phyloP scores from a whole-genome alignment of 495 filamentous ascomycete genomes.

The Penicillium coffeae region DNA sequence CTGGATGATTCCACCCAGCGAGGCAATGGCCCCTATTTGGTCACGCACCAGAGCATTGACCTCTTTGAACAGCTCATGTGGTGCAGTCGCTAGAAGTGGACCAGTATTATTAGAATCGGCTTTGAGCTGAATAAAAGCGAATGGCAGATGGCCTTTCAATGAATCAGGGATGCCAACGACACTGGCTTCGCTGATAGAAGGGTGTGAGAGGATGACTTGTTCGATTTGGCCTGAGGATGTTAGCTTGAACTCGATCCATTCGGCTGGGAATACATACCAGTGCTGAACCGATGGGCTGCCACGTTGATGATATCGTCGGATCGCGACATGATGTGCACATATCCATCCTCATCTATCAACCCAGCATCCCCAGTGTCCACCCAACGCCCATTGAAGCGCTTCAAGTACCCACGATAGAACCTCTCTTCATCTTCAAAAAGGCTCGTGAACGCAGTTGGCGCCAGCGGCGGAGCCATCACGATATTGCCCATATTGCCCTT shows the following conservation, averaged over 20 bases:
- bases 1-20: constrained; percentile 77
- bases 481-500: constrained; percentile 85
- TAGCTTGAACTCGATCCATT: neutral
- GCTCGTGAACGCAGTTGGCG: constrained; percentile 79
- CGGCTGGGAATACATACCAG: constrained; percentile 50
- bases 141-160: constrained; percentile 85
- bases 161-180: constrained; percentile 81
- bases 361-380: constrained; percentile 90
- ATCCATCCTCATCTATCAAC: constrained; percentile 75
- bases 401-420: constrained; percentile 78
- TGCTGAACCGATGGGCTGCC: constrained; percentile 87
- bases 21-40: constrained; percentile 85
- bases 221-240: constrained; percentile 65
- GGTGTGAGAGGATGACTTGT: constrained; percentile 81
- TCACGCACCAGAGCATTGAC: constrained; percentile 65
- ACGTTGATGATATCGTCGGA: constrained; percentile 95
- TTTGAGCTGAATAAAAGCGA: constrained; percentile 71
- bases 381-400: constrained; percentile 74
- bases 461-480: constrained; percentile 74
- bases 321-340: constrained; percentile 81
- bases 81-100: constrained; percentile 38
- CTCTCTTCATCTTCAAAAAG: constrained; percentile 80
- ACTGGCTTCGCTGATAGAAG: constrained; percentile 71
- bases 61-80: constrained; percentile 51
- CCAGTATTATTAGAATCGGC: constrained; percentile 36